Evolutionary conservation across 805 yeast genomes (phyloP), one percentile per base, ranked within the genome.

Genomic region (Yarrowia divulgata): DNA sequence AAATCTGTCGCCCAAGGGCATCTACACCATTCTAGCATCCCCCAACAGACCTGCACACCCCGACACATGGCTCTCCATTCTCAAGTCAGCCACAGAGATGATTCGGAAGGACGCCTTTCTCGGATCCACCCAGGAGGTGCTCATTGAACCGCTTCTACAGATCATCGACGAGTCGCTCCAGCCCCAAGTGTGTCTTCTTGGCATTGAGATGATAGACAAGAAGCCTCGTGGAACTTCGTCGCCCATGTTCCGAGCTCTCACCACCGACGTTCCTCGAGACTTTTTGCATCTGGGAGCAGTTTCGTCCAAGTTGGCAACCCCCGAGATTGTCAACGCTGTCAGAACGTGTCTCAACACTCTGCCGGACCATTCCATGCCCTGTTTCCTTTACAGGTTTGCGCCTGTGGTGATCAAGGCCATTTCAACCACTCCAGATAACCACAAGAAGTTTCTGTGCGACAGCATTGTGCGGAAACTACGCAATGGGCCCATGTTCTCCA

Each of bases 331-430:
- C 29, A 14, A 7, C 14, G 52, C 50, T 9, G 66, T 60, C 9
- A 2, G 37, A 45, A 45, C 35, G 18, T 45, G 52, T 34, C 66
- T 60, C 18, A 45, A 43, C 52, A 43, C 66, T 29, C 40, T 60
- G 19, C 66, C 66, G 5, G 66, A 60, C 52, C 66, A 60, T 14
- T 12, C 40, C 29, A 60, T 60, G 52, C 66, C 66, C 42, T 43
- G 34, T 16, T 60, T 60, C 46, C 3, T 60, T 34, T 60, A 60
- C 66, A 43, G 66, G 45, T 60, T 60, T 60, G 50, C 66, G 7
- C 34, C 66, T 34, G n/a, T 60, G 13, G 66, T 60, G 42, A 18
- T 60, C n/a, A 43, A 32, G 49, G 49, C 64, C 13, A 57, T 57
- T n/a, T 8, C 14, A 9, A 42, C 14, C 6, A n/a, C 39, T 5